phyloP scores from a whole-genome alignment of 331 rosid species.

The Rosa hybrid region DNA sequence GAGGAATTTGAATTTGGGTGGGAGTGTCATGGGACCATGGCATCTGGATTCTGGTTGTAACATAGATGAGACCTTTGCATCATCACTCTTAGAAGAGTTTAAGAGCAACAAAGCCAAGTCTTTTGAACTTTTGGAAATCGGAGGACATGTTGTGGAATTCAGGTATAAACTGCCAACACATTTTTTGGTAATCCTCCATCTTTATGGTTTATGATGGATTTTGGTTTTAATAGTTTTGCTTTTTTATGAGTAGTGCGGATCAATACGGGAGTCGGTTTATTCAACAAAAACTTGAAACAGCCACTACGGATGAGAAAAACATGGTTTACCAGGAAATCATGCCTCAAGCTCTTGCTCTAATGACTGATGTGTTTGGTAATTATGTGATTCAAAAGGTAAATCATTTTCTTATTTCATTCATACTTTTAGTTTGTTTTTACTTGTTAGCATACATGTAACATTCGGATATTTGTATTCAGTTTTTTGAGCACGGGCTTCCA shows the following conservation, averaged over 20 bases:
- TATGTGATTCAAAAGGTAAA: conserved; percentile 98
- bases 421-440: background rate
- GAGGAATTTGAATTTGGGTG: conserved; percentile 78
- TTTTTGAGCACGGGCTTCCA: conserved; percentile 93
- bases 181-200: conserved; percentile 8
- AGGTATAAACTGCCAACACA: conserved; percentile 42
- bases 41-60: conserved; percentile 67
- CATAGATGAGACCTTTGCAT: conserved; percentile 69
- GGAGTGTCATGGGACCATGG: conserved; percentile 81
- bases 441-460: conserved; percentile 11
- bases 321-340: conserved; percentile 98
- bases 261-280: conserved; percentile 98
- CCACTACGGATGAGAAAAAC: conserved; percentile 77
- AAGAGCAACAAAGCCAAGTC: conserved; percentile 85
- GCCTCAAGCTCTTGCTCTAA: conserved; percentile 94
- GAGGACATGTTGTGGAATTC: conserved; percentile 88
- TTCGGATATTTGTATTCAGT: conserved; percentile 45
- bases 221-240: conserved; percentile 11
- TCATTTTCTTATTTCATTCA: background rate
- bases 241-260: conserved; percentile 70
- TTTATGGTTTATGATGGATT: conserved; percentile 14
- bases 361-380: conserved; percentile 99
- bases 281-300: conserved; percentile 95
- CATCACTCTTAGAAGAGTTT: conserved; percentile 88
- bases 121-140: conserved; percentile 88